These are phyloP conservation scores for Candida sithepensis DNA, from an alignment of 805 yeast species.

Conservation along the genomic window DNA sequence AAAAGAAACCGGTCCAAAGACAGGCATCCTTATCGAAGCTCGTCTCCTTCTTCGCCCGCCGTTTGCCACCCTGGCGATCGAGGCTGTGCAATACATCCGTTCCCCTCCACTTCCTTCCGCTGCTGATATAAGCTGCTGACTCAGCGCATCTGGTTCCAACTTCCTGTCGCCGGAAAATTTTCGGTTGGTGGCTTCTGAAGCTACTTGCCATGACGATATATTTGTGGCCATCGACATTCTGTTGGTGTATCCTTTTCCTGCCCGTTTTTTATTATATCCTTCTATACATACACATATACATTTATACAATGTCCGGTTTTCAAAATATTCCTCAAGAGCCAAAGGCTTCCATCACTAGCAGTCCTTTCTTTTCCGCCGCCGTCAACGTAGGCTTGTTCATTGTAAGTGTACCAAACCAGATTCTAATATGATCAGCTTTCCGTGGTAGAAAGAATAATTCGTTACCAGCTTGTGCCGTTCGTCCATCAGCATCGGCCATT, in stretches of 20 bases:
- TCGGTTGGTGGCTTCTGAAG: not conserved
- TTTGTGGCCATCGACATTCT: not conserved
- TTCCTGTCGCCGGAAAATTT: not conserved
- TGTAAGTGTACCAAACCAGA: conserved; percentile 23
- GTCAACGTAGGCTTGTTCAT: conserved; percentile 62
- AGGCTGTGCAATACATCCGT: too few relatives aligned
- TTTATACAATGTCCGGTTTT: conserved; percentile 29
- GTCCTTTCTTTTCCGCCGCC: conserved; percentile 64
- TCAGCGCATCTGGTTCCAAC: too few relatives aligned
- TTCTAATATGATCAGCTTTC: too few relatives aligned
- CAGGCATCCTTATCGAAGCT: too few relatives aligned
- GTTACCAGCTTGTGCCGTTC: too few relatives aligned
- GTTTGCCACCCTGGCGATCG: not conserved
- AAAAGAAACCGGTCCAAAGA: not conserved
- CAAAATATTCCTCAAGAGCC: conserved; percentile 23
- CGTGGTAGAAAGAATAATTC: too few relatives aligned
- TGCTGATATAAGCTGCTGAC: too few relatives aligned
- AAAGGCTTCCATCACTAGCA: conserved; percentile 51
- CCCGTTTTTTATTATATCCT: not conserved
- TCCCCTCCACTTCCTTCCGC: too few relatives aligned
- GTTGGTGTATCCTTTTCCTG: too few relatives aligned
- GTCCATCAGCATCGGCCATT: too few relatives aligned
- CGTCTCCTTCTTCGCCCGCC: too few relatives aligned
- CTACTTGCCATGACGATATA: not conserved
- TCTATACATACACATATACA: not conserved